These are phyloP conservation scores for Hymenoscyphus scutula DNA, from an alignment of 2,329 filamentous ascomycete species.

Conservation along the genomic window DNA sequence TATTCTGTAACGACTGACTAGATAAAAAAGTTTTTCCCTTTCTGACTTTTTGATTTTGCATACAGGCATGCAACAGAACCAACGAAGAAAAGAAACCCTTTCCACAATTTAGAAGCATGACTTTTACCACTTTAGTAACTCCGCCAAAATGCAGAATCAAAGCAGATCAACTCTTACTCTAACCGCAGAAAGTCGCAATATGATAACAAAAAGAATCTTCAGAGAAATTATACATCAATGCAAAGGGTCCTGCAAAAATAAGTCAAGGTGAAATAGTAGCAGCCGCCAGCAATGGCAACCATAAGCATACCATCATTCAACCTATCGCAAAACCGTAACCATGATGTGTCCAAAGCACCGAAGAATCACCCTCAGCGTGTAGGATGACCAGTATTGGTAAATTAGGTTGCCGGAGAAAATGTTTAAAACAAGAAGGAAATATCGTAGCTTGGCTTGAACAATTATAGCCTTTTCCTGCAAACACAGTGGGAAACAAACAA, in stretches of 20 bases:
- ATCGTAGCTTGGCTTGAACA: conserved; percentile 28
- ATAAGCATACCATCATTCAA: conserved; percentile 27
- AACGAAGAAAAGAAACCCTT: conserved; percentile 12
- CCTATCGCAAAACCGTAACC: conserved; percentile 54
- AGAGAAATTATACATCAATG: conserved; percentile 30
- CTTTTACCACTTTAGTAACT: conserved; percentile 26
- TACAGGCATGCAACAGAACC: conserved; percentile 32
- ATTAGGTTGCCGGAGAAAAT: conserved; percentile 38
- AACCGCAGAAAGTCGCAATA: conserved; percentile 21
- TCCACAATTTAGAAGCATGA: conserved; percentile 28
- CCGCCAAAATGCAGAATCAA: conserved; percentile 28
- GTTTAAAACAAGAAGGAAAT: conserved; percentile 37
- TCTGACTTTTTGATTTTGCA: conserved; percentile 14
- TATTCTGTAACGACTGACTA: conserved; percentile 37
- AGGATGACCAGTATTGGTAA: conserved; percentile 54
- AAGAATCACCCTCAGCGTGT: conserved; percentile 49
- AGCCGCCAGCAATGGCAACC: conserved; percentile 23
- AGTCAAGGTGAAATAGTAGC: conserved; percentile 28
- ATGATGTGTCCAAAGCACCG: conserved; percentile 61
- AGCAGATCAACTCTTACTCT: conserved; percentile 20
- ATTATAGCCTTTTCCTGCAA: conserved; percentile 23
- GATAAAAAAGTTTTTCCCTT: conserved; percentile 35
- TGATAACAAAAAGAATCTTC: conserved; percentile 23
- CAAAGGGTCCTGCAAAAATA: conserved; percentile 25
- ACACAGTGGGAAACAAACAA: conserved; percentile 29